phyloP scores from a whole-genome alignment of 129 eudicot genomes.

The Helianthus tuberosus region DNA sequence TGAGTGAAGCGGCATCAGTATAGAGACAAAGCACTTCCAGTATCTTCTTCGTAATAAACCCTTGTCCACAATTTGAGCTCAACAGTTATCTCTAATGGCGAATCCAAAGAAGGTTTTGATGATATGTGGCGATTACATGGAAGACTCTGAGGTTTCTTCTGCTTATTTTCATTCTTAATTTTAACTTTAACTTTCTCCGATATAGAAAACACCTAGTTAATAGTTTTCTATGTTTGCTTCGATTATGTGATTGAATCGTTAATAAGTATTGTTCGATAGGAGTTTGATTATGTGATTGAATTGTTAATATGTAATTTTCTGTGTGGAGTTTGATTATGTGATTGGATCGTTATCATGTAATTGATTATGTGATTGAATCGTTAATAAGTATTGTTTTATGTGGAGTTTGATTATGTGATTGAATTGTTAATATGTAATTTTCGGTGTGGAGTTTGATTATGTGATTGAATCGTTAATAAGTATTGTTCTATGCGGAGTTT shows the following conservation, averaged over 20 bases:
- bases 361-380: neutral
- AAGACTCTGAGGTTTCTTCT: conserved; percentile 73
- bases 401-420: too few species aligned
- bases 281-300: too few species aligned
- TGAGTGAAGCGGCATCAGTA: neutral
- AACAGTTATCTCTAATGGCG: conserved; percentile 32
- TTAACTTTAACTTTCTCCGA: neutral
- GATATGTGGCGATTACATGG: conserved; percentile 91
- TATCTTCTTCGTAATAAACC: neutral
- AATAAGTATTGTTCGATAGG: neutral
- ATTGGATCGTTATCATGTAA: neutral
- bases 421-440: neutral
- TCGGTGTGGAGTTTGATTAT: too few species aligned
- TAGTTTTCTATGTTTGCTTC: neutral
- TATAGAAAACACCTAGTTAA: neutral
- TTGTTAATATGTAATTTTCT: neutral
- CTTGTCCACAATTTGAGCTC: conserved; percentile 6
- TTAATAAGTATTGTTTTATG: neutral
- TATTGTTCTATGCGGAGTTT: too few species aligned
- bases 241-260: neutral
- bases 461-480: too few species aligned
- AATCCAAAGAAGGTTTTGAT: conserved; percentile 65
- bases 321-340: neutral
- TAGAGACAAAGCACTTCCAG: too few species aligned
- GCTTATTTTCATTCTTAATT: neutral